phyloP scores from a whole-genome alignment of 1,284 basidiomycete genomes.

The Microbotryum scabiosae region DNA sequence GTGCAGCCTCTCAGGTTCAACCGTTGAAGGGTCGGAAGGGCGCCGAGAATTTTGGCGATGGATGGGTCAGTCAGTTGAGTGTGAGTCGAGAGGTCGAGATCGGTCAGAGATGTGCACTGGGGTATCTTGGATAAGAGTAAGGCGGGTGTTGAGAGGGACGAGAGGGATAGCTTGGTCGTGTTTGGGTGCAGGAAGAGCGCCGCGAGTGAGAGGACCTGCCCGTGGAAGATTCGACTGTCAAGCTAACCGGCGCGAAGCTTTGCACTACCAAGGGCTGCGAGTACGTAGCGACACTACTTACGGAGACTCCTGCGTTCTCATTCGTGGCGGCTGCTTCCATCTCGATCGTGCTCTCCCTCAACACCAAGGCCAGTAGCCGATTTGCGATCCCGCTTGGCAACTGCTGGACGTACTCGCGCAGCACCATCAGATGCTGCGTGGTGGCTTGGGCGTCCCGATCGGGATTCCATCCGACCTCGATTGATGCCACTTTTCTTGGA shows the following conservation, averaged over 20 bases:
- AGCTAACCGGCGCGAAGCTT: no score
- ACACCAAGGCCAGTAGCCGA: conserved; percentile 12
- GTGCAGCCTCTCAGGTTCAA: conserved; percentile 30
- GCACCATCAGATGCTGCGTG: background rate
- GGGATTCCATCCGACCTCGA: conserved; percentile 19
- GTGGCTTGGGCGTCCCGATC: conserved; percentile 5
- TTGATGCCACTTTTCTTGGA: background rate
- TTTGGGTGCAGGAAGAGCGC: conserved; percentile 21
- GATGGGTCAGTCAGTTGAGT: conserved; percentile 17
- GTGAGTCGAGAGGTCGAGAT: conserved; percentile 26
- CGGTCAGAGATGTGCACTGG: conserved; percentile 20
- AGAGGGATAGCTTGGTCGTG: conserved; percentile 17
- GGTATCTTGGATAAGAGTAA: conserved; percentile 20
- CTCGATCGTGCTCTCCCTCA: conserved; percentile 1
- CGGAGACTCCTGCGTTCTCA: conserved; percentile 11
- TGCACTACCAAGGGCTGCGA: no score
- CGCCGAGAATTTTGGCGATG: conserved; percentile 23
- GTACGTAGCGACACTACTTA: background rate
- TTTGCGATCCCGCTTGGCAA: conserved; percentile 14
- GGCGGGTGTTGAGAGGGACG: conserved; percentile 7
- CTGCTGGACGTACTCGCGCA: conserved; percentile 4
- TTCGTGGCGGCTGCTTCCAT: background rate
- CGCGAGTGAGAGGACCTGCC: conserved; percentile 12
- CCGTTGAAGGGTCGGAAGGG: conserved; percentile 22
- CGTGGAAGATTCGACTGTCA: background rate